Evolutionary conservation across 257 asterid species (phyloP).

Genomic region (Ophiorrhiza pumila): DNA sequence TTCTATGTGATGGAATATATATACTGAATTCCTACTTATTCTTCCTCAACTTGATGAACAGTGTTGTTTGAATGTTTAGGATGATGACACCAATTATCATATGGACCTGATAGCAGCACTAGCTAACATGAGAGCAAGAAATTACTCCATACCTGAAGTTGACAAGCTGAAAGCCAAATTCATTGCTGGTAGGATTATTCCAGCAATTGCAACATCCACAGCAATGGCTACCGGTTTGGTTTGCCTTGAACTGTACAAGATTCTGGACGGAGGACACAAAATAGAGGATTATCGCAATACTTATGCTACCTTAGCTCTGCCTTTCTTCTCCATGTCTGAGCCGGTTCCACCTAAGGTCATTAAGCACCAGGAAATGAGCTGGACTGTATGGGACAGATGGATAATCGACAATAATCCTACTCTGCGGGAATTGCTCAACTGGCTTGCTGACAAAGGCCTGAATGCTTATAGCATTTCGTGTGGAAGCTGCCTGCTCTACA

Average conservation of each 20-base stretch:
- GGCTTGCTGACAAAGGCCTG: conserved; percentile 78
- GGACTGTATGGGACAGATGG: conserved; percentile 98
- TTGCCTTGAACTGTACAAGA: conserved; percentile 87
- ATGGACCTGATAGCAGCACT: conserved; percentile 89
- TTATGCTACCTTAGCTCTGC: conserved; percentile 82
- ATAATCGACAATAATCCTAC: conserved; percentile 59
- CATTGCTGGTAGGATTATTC: conserved; percentile 88
- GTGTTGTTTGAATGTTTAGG: conserved; percentile 37
- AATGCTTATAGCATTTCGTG: conserved; percentile 77
- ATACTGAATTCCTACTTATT: not conserved
- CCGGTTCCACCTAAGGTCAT: conserved; percentile 69
- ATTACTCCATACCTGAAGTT: conserved; percentile 82
- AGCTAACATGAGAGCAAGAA: conserved; percentile 97
- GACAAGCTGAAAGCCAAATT: conserved; percentile 88
- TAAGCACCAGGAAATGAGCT: conserved; percentile 71
- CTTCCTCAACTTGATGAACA: not conserved
- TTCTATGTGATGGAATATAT: not conserved
- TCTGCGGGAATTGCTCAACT: conserved; percentile 59
- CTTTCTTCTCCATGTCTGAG: conserved; percentile 86
- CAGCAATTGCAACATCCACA: conserved; percentile 90
- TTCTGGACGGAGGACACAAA: conserved; percentile 66
- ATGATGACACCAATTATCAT: conserved; percentile 85
- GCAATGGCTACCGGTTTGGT: conserved; percentile 94
- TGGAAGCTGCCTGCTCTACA: conserved; percentile 75
- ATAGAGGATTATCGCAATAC: conserved; percentile 89